Conservation (phyloP, 2,329 filamentous ascomycete genomes). For the Aspergillus sp. region DNA sequence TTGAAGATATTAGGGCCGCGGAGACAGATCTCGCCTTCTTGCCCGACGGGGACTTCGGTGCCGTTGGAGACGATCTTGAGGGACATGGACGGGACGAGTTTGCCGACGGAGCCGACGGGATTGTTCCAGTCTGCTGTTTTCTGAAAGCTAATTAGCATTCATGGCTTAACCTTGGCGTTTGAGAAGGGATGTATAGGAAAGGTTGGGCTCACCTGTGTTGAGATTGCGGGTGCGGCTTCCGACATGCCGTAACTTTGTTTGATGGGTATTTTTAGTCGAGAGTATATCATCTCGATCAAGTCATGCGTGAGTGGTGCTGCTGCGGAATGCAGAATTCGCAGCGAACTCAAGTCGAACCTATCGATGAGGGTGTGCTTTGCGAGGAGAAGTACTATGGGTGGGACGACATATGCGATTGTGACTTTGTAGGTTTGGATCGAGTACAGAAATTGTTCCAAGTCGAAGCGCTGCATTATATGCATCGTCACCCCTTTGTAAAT, state of each 20-base stretch:
- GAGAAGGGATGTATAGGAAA: too few relatives aligned
- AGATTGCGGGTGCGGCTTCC: conserved; percentile 10
- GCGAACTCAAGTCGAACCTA: conserved; percentile 6
- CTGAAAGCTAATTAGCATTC: too few relatives aligned
- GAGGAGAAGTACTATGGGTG: conserved; percentile 13
- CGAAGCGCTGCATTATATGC: conserved; percentile 11
- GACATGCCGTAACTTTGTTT: conserved; percentile 15
- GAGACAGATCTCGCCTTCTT: conserved; percentile 55
- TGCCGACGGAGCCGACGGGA: conserved; percentile 9
- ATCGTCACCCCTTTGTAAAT: conserved; percentile 8
- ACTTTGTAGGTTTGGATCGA: conserved; percentile 8
- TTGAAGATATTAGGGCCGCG: conserved; percentile 73
- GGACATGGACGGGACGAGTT: conserved; percentile 10
- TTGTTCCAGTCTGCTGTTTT: conserved; percentile 11
- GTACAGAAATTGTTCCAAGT: conserved; percentile 6
- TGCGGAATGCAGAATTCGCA: conserved; percentile 17
- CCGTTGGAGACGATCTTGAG: conserved; percentile 5
- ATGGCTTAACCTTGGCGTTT: too few relatives aligned
- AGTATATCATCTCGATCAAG: conserved; percentile 10
- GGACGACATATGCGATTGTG: conserved; percentile 11
- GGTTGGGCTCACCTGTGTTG: conserved; percentile 12
- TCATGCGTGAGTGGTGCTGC: conserved; percentile 11
- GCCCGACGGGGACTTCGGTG: not conserved
- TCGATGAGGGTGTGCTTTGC: conserved; percentile 9
- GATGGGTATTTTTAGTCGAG: conserved; percentile 7